Evolutionary conservation across 441 rosid genomes (phyloP).

Genomic region (Manihot esculenta): DNA sequence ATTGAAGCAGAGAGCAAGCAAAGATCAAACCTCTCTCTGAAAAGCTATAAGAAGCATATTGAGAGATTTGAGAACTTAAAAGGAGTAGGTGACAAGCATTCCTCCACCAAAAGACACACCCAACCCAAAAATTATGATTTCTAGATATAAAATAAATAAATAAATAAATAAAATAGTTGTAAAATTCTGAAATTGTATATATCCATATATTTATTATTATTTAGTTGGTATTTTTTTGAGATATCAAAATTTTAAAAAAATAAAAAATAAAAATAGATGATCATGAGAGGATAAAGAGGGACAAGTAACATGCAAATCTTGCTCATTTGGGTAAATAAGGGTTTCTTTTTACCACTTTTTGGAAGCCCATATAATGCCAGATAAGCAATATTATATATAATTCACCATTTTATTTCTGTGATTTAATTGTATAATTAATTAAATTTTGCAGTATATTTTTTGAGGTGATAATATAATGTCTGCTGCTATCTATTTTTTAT

Average conservation of each 20-base stretch:
- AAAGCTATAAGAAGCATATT: conserved; percentile 21
- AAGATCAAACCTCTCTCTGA: conserved; percentile 27
- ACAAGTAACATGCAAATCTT: conserved; percentile 51
- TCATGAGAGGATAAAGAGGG: conserved; percentile 34
- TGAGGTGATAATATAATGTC: not conserved
- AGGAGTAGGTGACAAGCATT: conserved; percentile 98
- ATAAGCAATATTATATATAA: not conserved
- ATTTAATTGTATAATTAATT: not conserved
- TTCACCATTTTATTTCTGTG: not conserved
- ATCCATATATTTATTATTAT: not conserved
- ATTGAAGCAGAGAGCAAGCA: conserved; percentile 39
- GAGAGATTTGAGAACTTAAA: conserved; percentile 54
- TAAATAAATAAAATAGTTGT: conserved; percentile 21
- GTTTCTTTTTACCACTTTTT: conserved; percentile 32
- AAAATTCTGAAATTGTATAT: not conserved
- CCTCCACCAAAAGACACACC: conserved; percentile 65
- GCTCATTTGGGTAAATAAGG: conserved; percentile 31
- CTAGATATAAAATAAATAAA: conserved; percentile 18
- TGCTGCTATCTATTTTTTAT: not conserved
- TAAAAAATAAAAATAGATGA: conserved; percentile 21
- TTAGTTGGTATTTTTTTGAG: not conserved
- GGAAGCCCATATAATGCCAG: conserved; percentile 14
- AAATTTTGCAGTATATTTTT: not conserved
- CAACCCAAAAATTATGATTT: conserved; percentile 50
- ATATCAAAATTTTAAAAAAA: not conserved